Conservation (phyloP, 306 rosid species). For the Parietaria judaica region DNA sequence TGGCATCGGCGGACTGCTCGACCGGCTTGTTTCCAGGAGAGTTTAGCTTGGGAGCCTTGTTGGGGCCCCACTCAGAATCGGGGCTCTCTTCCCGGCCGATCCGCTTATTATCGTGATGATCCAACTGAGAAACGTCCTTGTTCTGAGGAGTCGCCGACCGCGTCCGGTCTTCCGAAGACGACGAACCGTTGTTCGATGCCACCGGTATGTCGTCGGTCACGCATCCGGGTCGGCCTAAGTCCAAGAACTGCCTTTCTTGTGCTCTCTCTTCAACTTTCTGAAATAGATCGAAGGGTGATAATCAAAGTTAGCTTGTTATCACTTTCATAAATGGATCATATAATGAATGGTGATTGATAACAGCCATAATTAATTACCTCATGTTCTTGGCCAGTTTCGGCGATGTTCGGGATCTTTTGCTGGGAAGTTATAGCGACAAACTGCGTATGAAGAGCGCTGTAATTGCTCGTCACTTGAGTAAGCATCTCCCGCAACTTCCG, state of each 20-base stretch:
- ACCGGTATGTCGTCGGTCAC: constrained; percentile 16
- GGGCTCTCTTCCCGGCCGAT: constrained; percentile 63
- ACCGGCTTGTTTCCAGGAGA: constrained; percentile 19
- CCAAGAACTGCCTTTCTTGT: constrained; percentile 54
- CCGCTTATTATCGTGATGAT: constrained; percentile 27
- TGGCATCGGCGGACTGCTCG: constrained; percentile 64
- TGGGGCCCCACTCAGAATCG: constrained; percentile 58
- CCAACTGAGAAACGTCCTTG: constrained; percentile 9
- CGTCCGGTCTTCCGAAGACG: constrained; percentile 78
- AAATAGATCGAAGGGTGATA: neutral
- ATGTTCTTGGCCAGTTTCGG: constrained; percentile 7
- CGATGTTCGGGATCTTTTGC: constrained; percentile 26
- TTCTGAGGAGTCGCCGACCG: constrained; percentile 56
- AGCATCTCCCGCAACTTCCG: constrained; percentile 75
- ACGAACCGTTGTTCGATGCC: constrained; percentile 51
- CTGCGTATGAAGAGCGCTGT: constrained; percentile 73
- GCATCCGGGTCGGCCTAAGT: constrained; percentile 46
- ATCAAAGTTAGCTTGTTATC: neutral
- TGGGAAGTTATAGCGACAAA: constrained; percentile 45
- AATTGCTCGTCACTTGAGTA: constrained; percentile 56
- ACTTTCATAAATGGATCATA: neutral
- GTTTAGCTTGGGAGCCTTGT: constrained; percentile 43
- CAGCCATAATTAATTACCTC: constrained; percentile 5
- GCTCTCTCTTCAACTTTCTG: constrained; percentile 41
- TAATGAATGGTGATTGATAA: neutral